Conservation (phyloP, 2,329 filamentous ascomycete species). For the Mollisiaceae sp. region DNA sequence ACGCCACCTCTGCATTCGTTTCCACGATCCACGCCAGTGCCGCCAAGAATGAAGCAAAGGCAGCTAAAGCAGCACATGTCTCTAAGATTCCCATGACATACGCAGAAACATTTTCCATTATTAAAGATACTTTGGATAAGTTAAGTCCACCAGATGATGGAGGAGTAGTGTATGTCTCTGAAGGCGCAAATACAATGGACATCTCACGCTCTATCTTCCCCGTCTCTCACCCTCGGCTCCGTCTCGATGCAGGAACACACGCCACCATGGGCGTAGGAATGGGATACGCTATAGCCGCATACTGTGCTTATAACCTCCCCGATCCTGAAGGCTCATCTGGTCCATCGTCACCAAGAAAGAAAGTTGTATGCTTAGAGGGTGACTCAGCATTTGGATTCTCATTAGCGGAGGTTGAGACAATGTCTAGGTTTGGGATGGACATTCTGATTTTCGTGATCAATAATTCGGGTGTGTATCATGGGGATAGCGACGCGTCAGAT, state of each 20-base stretch:
- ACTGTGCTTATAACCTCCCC: slow-evolving; percentile 58
- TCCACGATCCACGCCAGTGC: slow-evolving; percentile 44
- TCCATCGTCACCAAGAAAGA: slow-evolving; percentile 46
- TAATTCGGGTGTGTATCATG: slow-evolving; percentile 58
- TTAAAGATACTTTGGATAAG: slow-evolving; percentile 54
- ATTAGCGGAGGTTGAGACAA: slow-evolving; percentile 60
- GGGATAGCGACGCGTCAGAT: slow-evolving; percentile 46
- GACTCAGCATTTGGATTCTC: slow-evolving; percentile 62
- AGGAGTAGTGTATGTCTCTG: slow-evolving; percentile 59
- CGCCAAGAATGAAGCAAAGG: slow-evolving; percentile 53
- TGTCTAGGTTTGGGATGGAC: slow-evolving; percentile 59
- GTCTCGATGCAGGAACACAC: slow-evolving; percentile 62
- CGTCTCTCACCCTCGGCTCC: slow-evolving; percentile 57
- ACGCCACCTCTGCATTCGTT: slow-evolving; percentile 44
- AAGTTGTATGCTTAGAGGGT: slow-evolving; percentile 60
- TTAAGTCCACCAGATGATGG: slow-evolving; percentile 52
- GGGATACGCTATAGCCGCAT: slow-evolving; percentile 61
- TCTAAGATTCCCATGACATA: slow-evolving; percentile 53
- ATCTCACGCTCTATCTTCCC: slow-evolving; percentile 61
- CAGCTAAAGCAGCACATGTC: slow-evolving; percentile 48
- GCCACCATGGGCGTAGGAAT: slow-evolving; percentile 65
- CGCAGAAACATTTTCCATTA: slow-evolving; percentile 56
- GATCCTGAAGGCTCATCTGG: slow-evolving; percentile 44
- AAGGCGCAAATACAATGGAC: slow-evolving; percentile 66
- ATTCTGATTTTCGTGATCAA: slow-evolving; percentile 61